Percentiles rank a stretch among this genome's conserved stretches.
Evolutionary conservation across 2,329 filamentous ascomycete genomes (phyloP).

Genomic region (Epichloe sibirici): DNA sequence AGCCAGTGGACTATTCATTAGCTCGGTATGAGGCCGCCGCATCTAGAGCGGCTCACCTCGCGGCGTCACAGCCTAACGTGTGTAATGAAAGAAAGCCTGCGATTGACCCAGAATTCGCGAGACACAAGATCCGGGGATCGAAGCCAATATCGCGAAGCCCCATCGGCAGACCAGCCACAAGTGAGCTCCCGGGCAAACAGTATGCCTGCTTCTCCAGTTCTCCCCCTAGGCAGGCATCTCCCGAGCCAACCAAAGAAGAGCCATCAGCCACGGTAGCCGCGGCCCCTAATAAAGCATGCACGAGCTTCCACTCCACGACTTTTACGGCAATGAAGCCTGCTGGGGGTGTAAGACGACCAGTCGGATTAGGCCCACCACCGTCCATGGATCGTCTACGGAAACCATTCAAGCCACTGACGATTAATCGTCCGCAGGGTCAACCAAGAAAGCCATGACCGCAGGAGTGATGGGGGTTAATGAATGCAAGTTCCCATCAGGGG

Average conservation of each 20-base stretch:
- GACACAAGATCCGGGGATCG: constrained; percentile 30
- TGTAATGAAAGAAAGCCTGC: constrained; percentile 8
- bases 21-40: constrained; percentile 16
- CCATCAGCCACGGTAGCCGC: constrained; percentile 16
- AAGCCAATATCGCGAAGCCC: constrained; percentile 24
- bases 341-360: constrained; percentile 30
- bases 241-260: constrained; percentile 11
- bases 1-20: constrained; percentile 10
- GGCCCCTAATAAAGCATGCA: constrained; percentile 17
- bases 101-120: constrained; percentile 19
- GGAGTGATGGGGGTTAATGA: no score
- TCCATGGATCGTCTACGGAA: constrained; percentile 39
- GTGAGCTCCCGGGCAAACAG: constrained; percentile 23
- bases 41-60: constrained; percentile 11
- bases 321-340: constrained; percentile 27
- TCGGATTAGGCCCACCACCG: constrained; percentile 31
- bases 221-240: constrained; percentile 25
- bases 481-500: no score
- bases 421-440: constrained; percentile 28
- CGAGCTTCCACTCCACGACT: constrained; percentile 41
- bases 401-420: constrained; percentile 45
- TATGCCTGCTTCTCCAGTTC: constrained; percentile 51
- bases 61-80: constrained; percentile 1
- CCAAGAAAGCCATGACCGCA: neutral
- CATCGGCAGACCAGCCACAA: constrained; percentile 11